Evolutionary conservation across 192 early-diverging fungal genomes (phyloP), one percentile per base, ranked within the genome.

Genomic region (Geranomyces michiganensis): DNA sequence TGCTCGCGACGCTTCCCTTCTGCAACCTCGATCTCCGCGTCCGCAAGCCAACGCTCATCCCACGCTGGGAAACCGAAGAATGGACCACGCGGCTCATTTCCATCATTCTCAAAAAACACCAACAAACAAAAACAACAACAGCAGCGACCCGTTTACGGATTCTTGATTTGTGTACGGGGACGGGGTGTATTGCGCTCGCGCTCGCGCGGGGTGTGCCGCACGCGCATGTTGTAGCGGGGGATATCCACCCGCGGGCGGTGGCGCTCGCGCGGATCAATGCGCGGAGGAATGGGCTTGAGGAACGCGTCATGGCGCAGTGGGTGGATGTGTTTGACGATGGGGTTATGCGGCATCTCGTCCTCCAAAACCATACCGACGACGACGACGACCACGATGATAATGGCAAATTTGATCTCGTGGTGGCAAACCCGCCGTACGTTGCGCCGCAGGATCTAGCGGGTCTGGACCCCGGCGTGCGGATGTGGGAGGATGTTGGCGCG

Each of bases 41-140:
- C 5, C 74, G 89, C 26, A 83, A 88, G 31, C 94, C 94, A 0
- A 89, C 89, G 15, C 80, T 98, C 7, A 96, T 98, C 68, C 96
- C 96, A 58, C 58, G 68, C 86, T 92, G 89, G 92, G 96, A 98
- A 78, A 98, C 96, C 1, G 94, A 98, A 79, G 93, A 96, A 81
- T 95, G 93, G 93, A 85, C 89, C n/a, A 59, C 82, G 24, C 76
- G 85, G 13, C 69, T 94, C 13, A 78, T 86, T 29, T 56, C 72
- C 7, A 29, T 83, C 36, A 44, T 95, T 12, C 78, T n/a, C n/a
- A n/a, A 76, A 7, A 68, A 62, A 21, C 56, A 73, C 58, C 31
- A 70, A 51, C 22, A 44, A 15, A 13, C 7, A 10, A 32, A 1
- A 15, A 46, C 13, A 21, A 46, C 4, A 30, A 41, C n/a, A 51